These are phyloP conservation scores for Arthrobotrys sinensis DNA, from an alignment of 2,329 filamentous ascomycete species.

Conservation along the genomic window DNA sequence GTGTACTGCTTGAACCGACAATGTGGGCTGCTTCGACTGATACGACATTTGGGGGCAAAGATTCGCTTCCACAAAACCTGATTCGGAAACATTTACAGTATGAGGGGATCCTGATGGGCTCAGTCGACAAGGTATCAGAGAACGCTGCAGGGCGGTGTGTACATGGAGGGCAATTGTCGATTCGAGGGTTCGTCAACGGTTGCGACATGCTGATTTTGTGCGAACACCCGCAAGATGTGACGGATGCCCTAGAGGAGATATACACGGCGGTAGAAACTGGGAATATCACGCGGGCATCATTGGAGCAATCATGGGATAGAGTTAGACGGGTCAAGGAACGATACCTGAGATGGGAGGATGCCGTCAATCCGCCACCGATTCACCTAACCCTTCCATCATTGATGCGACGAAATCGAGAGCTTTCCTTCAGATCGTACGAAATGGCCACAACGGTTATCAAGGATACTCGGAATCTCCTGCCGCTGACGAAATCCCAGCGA, in stretches of 20 bases:
- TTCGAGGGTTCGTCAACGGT: slow-evolving; percentile 53
- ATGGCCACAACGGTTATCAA: slow-evolving; percentile 92
- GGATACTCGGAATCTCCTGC: slow-evolving; percentile 87
- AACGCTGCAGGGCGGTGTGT: slow-evolving; percentile 33
- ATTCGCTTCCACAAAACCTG: slow-evolving; percentile 61
- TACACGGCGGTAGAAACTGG: slow-evolving; percentile 90
- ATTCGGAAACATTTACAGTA: slow-evolving; percentile 64
- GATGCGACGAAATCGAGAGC: slow-evolving; percentile 83
- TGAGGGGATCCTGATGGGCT: slow-evolving; percentile 63
- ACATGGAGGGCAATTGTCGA: slow-evolving; percentile 46
- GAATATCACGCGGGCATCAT: slow-evolving; percentile 84
- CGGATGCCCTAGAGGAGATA: slow-evolving; percentile 77
- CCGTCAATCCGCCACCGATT: slow-evolving; percentile 83
- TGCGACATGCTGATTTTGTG: slow-evolving; percentile 59
- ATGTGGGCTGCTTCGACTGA: slow-evolving; percentile 57
- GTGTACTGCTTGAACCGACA: slow-evolving; percentile 54
- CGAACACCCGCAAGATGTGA: slow-evolving; percentile 54
- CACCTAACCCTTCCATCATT: slow-evolving; percentile 79
- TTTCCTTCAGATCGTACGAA: slow-evolving; percentile 90
- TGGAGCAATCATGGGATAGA: slow-evolving; percentile 83
- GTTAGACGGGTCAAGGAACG: slow-evolving; percentile 85
- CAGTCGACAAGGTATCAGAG: slow-evolving; percentile 52
- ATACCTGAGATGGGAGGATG: slow-evolving; percentile 91
- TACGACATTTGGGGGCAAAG: slow-evolving; percentile 51
- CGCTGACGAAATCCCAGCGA: slow-evolving; percentile 70